phyloP scores from a whole-genome alignment of 495 filamentous ascomycete species.

The Xylona heveae region DNA sequence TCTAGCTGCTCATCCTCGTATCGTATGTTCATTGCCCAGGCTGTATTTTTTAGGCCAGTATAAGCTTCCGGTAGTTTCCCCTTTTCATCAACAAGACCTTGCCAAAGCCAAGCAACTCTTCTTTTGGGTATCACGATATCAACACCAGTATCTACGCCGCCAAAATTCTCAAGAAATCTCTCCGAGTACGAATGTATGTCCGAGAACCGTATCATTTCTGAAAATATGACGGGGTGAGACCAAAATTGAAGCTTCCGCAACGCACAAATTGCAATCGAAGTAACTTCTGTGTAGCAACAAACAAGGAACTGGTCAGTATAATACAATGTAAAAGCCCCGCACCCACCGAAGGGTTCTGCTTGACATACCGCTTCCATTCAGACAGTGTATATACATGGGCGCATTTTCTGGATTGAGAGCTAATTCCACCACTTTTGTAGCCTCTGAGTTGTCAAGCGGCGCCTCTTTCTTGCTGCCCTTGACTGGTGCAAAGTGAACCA shows the following conservation, averaged over 20 bases:
- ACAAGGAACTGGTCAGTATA: background rate
- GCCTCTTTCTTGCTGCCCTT: constrained; percentile 11
- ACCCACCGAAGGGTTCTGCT: background rate
- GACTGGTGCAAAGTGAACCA: constrained; percentile 9
- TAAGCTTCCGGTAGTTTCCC: too few relatives aligned
- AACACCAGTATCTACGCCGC: too few relatives aligned
- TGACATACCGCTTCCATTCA: constrained; percentile 8
- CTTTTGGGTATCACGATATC: background rate
- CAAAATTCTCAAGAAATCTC: constrained; percentile 9
- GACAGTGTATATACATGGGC: constrained; percentile 10
- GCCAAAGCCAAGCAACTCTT: background rate
- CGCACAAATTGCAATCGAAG: constrained; percentile 7
- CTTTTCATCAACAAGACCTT: constrained; percentile 1
- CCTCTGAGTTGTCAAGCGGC: constrained; percentile 7
- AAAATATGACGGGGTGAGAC: constrained; percentile 10
- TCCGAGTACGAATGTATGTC: constrained; percentile 11
- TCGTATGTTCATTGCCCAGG: background rate
- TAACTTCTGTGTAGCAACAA: constrained; percentile 6
- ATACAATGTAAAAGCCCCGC: background rate
- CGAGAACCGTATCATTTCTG: constrained; percentile 9
- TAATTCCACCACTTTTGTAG: constrained; percentile 7
- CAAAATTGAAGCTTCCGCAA: constrained; percentile 10
- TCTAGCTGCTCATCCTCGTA: too few relatives aligned
- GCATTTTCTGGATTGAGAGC: constrained; percentile 5
- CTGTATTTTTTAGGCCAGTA: background rate